A percentile compares a stretch with the other conserved stretches of the same genome.
These are phyloP conservation scores for Cutaneotrichosporon daszewskae DNA, from an alignment of 1,284 basidiomycete species.

Conservation along the genomic window DNA sequence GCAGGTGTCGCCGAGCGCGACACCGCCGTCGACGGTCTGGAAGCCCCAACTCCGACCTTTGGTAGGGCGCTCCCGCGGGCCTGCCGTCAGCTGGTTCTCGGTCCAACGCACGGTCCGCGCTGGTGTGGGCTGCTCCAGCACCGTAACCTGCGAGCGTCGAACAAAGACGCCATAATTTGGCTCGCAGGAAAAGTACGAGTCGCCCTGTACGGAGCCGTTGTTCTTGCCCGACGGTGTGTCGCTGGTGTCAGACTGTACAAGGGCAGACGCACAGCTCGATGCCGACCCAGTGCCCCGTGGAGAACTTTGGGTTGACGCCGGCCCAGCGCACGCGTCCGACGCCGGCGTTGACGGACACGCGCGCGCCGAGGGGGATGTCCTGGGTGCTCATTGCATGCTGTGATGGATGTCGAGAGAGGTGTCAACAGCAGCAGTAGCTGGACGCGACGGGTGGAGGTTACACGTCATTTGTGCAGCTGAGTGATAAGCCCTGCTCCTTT, in stretches of 20 bases:
- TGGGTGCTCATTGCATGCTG: constrained; percentile 28
- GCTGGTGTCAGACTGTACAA: constrained; percentile 2
- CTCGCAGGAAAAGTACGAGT: constrained; percentile 77
- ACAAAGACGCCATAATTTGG: constrained; percentile 83
- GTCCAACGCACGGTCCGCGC: constrained; percentile 7
- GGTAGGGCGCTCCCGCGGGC: constrained; percentile 1
- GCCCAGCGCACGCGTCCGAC: constrained; percentile 80
- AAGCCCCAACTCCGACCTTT: too few relatives aligned
- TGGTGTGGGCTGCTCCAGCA: constrained; percentile 36
- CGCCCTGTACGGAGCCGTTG: constrained; percentile 80
- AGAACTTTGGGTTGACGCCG: constrained; percentile 74
- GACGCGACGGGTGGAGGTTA: neutral
- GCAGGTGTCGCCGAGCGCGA: too few relatives aligned
- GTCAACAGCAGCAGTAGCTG: neutral
- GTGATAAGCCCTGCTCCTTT: constrained; percentile 2
- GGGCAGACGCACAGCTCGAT: constrained; percentile 64
- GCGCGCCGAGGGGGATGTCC: constrained; percentile 40
- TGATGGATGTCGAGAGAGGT: neutral
- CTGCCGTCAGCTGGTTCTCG: neutral
- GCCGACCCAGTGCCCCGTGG: constrained; percentile 89
- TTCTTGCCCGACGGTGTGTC: constrained; percentile 82
- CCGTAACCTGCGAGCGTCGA: constrained; percentile 75
- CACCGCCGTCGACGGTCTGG: too few relatives aligned
- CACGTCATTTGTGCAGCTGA: constrained; percentile 4
- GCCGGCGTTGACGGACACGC: constrained; percentile 69